Evolutionary conservation across 2,329 filamentous ascomycete species (phyloP).

Genomic region (Ascochyta rabiei): DNA sequence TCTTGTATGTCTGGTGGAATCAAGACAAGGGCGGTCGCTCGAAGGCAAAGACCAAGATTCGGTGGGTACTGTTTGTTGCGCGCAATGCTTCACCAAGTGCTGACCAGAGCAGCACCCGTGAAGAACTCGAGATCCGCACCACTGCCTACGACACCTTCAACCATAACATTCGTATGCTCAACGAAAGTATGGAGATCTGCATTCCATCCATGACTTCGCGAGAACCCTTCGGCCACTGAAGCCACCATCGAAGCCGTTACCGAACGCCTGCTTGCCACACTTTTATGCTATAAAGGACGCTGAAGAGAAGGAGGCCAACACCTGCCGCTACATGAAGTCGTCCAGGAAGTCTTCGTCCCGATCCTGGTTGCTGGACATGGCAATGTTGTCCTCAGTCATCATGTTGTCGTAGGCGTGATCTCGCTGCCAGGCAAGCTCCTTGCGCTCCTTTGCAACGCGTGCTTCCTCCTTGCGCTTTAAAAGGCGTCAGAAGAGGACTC

Average conservation of each 20-base stretch:
- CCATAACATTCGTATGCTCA: conserved; percentile 73
- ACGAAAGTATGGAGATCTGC: conserved; percentile 73
- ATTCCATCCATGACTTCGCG: conserved; percentile 44
- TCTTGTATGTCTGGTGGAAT: conserved; percentile 60
- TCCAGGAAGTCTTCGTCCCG: conserved; percentile 78
- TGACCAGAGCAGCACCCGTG: conserved; percentile 26
- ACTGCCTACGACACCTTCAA: conserved; percentile 67
- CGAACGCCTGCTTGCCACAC: conserved; percentile 13
- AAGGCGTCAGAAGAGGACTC: conserved; percentile 12
- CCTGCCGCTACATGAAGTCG: conserved; percentile 66
- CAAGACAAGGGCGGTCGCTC: conserved; percentile 41
- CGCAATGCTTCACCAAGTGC: background rate
- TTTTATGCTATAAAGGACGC: conserved; percentile 5
- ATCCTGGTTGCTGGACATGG: conserved; percentile 82
- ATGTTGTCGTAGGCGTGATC: conserved; percentile 98
- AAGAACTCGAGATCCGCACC: conserved; percentile 39
- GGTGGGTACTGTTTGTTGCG: conserved; percentile 20
- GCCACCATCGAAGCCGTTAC: conserved; percentile 1
- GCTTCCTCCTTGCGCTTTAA: conserved; percentile 77
- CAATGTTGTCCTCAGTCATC: conserved; percentile 82
- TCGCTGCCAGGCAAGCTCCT: conserved; percentile 90
- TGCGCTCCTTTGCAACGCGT: conserved; percentile 74
- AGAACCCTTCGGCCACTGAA: conserved; percentile 19
- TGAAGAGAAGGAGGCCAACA: background rate
- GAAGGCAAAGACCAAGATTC: conserved; percentile 36